Conservation (phyloP, 345 rosid genomes). For the Brassica napus region DNA sequence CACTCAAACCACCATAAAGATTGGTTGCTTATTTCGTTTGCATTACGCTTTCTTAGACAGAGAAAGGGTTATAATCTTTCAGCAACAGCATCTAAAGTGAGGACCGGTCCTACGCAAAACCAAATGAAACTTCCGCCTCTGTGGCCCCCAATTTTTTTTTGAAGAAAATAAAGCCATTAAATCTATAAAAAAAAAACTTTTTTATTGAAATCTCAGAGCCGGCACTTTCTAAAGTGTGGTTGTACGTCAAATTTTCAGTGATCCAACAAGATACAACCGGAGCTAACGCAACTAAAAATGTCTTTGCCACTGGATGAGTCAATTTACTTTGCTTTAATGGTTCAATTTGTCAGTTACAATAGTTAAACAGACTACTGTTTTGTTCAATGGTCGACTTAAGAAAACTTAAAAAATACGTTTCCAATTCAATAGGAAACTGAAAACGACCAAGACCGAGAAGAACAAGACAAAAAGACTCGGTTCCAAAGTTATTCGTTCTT, state of each 20-base stretch:
- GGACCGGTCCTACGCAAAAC: too few relatives aligned
- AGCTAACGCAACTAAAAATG: background rate
- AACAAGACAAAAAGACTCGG: slow-evolving; percentile 2
- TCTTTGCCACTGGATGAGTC: background rate
- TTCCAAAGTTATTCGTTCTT: background rate
- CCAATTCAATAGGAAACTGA: background rate
- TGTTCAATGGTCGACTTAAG: background rate
- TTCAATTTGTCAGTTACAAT: background rate
- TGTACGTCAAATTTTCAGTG: slow-evolving; percentile 5
- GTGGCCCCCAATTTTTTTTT: too few relatives aligned
- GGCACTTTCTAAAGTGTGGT: background rate
- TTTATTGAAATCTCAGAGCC: too few relatives aligned
- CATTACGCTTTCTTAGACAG: background rate
- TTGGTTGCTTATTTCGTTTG: background rate
- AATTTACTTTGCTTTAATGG: background rate
- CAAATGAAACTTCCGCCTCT: too few relatives aligned
- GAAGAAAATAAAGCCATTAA: too few relatives aligned
- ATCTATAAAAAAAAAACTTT: too few relatives aligned
- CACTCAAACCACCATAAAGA: slow-evolving; percentile 1
- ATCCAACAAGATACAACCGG: slow-evolving; percentile 7
- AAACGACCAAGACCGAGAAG: slow-evolving; percentile 7
- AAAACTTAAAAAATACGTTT: background rate
- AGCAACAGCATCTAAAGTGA: background rate
- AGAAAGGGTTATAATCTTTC: background rate
- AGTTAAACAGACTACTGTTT: background rate